Evolutionary conservation across 129 eudicot species (phyloP).

Genomic region (Pulicaria dysenterica): DNA sequence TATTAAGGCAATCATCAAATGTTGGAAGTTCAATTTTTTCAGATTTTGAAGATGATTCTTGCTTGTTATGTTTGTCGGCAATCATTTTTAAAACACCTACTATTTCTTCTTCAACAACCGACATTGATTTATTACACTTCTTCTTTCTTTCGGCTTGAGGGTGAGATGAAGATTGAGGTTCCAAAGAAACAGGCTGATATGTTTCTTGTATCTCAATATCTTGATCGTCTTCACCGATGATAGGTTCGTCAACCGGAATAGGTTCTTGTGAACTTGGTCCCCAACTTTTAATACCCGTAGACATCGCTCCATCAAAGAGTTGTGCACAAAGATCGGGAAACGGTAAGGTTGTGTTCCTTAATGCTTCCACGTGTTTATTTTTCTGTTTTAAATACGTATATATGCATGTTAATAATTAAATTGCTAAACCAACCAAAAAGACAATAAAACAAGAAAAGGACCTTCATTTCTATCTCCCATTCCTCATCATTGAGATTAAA

Average conservation of each 20-base stretch:
- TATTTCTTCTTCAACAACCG: background rate
- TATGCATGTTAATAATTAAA: background rate
- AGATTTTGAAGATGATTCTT: too few species aligned
- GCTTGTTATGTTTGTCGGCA: background rate
- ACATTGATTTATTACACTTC: background rate
- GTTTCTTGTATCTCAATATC: too few species aligned
- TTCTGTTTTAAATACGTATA: background rate
- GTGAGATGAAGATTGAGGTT: background rate
- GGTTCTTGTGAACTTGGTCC: conserved; percentile 12
- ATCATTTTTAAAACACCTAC: conserved; percentile 2
- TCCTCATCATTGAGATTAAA: conserved; percentile 14
- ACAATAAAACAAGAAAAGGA: background rate
- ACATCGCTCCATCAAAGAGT: conserved; percentile 24
- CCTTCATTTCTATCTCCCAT: conserved; percentile 19
- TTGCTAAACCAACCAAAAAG: background rate
- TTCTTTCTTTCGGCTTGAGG: background rate
- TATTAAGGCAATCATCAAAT: background rate
- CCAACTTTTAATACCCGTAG: background rate
- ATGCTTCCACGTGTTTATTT: conserved; percentile 19
- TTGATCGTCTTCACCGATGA: background rate
- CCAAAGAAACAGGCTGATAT: background rate
- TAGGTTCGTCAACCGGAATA: background rate
- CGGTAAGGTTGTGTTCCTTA: conserved; percentile 14
- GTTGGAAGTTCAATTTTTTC: background rate
- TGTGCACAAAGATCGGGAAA: conserved; percentile 24